Conservation (phyloP, 495 filamentous ascomycete species). For the Xylaria nigripes region DNA sequence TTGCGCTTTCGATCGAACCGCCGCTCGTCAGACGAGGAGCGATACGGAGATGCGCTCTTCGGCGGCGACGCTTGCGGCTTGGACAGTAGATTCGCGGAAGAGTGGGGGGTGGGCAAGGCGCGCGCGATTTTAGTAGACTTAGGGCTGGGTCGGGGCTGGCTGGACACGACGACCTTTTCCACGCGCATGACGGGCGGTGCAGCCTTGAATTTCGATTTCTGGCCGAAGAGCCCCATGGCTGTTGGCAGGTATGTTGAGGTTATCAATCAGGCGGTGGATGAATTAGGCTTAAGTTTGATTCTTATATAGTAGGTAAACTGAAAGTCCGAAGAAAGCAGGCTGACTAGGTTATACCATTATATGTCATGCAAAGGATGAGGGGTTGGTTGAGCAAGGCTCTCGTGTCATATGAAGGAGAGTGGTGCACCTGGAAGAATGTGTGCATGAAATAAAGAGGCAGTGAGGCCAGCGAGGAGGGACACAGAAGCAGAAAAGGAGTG, state of each 20-base stretch:
- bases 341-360: background rate
- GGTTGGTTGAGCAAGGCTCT: background rate
- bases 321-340: background rate
- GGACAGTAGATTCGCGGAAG: constrained; percentile 19
- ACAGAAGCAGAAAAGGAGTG: background rate
- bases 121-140: constrained; percentile 8
- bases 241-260: background rate
- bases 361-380: background rate
- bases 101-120: constrained; percentile 13
- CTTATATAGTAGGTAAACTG: background rate
- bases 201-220: constrained; percentile 25
- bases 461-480: background rate
- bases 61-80: constrained; percentile 19
- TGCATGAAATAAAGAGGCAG: background rate
- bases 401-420: background rate
- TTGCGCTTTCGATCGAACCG: constrained; percentile 25
- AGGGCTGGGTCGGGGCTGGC: constrained; percentile 15
- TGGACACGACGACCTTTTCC: constrained; percentile 26
- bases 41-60: constrained; percentile 30
- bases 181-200: constrained; percentile 27
- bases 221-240: constrained; percentile 26
- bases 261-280: background rate
- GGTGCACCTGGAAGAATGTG: background rate
- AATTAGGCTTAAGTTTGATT: background rate
- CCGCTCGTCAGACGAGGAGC: constrained; percentile 28